Evolutionary conservation across 176 grass and related monocot genomes (phyloP), one percentile per base, ranked within the genome.

Genomic region (Eremochloa ophiuroides): DNA sequence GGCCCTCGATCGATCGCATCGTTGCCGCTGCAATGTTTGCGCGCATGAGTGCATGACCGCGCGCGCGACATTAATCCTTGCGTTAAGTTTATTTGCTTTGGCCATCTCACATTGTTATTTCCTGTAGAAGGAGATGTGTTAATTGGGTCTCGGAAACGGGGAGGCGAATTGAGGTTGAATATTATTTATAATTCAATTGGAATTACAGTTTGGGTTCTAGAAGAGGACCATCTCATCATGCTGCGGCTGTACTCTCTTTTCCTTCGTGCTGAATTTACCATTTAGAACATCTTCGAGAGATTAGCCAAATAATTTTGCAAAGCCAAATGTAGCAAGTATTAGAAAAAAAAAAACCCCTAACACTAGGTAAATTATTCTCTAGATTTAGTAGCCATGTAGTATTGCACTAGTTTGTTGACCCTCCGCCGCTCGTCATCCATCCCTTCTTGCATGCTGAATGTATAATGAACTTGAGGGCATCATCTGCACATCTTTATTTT

Each of bases 151-250:
- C 51, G 5, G 62, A 28, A 34, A 68, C 43, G 62, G 71, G 48
- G 29, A 81, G 51, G 78, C 31, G 13, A 73, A 73, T 65, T 64
- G n/a, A 81, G 43, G 12, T 50, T 18, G 20, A 18, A 46, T 78
- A 14, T 37, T 78, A 14, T 37, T 86, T 80, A 55, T 55, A 55
- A n/a, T 48, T 46, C 14, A 51, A 51, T 17, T 47, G 15, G 50
- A 53, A 53, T 22, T 20, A n/a, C 50, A 53, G 20, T 53, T 53
- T 53, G 22, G 50, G 20, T 51, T 51, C 20, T 34, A 58, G 13
- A 16, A 71, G 40, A 71, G 4, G 29, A 35, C 33, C 62, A 69
- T 42, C 38, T 16, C 2, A 60, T 27, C 56, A 60, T 60, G n/a
- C 23, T 60, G n/a, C n/a, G n/a, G 56, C 5, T 48, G 47, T 61